Evolutionary conservation across 1,284 basidiomycete species (phyloP), one percentile per base, ranked within the genome.

Genomic region (Ceratobasidium sp.): DNA sequence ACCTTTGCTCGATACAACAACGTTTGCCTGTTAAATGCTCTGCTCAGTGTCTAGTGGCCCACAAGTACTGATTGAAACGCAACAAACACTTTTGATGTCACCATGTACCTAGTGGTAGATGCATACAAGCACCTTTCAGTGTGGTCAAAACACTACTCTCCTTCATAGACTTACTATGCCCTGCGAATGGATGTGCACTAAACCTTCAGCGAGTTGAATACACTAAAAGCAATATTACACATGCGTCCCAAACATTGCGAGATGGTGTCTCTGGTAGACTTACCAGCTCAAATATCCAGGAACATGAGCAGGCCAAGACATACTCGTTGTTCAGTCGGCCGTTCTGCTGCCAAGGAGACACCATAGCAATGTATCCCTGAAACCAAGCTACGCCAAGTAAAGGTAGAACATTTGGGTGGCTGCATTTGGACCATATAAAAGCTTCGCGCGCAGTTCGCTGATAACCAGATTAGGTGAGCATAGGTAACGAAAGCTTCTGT

Each of bases 361-460:
- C 5, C 70, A 72, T 72, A 7, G 28, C 39, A 15, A 72, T 58
- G 3, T n/a, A 55, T 0, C 40, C 70, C 1, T 23, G 2, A 61
- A 58, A 42, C 23, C 26, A 6, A 1, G 44, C 40, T 23, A 72
- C 23, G 9, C 70, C 70, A 10, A 72, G 23, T 5, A 72, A 44
- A 26, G 53, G 53, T 0, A 60, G 7, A 28, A 72, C 39, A 40
- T 72, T 58, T 0, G 10, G 70, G 40, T 72, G 70, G 4, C 44
- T 23, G 23, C 70, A 72, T 18, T 56, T 55, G 3, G 70, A 72
- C 70, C 70, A 72, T 1, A 28, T 56, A 39, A 61, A 60, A 13
- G 61, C 46, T 42, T 72, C 70, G 0, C 55, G 70, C 15, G 70
- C 70, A 3, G 40, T 40, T 3, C 39, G 42, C 70, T 72, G n/a